phyloP scores from a whole-genome alignment of 768 basidiomycete genomes.

The Royoungia palumana region DNA sequence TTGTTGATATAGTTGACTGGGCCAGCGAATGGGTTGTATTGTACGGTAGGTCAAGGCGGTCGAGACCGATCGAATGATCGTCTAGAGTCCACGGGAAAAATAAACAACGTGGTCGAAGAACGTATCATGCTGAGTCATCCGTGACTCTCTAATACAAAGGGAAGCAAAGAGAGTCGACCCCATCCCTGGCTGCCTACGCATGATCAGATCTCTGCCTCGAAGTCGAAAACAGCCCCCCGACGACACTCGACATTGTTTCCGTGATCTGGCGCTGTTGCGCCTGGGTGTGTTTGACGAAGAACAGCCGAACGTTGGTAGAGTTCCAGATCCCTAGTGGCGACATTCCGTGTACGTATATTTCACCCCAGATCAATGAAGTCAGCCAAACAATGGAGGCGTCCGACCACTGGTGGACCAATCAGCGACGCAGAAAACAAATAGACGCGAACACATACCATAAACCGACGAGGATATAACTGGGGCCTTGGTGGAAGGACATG shows the following conservation, averaged over 20 bases:
- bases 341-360: conserved; percentile 89
- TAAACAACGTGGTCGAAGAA: not conserved
- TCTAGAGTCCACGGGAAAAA: not conserved
- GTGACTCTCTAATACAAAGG: not conserved
- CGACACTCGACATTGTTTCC: conserved; percentile 76
- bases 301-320: conserved; percentile 81
- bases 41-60: no score
- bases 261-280: conserved; percentile 66
- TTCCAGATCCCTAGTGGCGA: conserved; percentile 88
- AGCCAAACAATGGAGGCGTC: conserved; percentile 91
- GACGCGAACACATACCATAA: conserved; percentile 52
- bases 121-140: not conserved
- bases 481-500: conserved; percentile 74
- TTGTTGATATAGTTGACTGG: no score
- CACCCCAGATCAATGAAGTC: conserved; percentile 92
- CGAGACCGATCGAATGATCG: no score
- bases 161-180: not conserved
- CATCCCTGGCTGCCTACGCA: conserved; percentile 9
- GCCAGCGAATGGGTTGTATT: no score
- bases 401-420: conserved; percentile 64
- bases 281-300: conserved; percentile 87
- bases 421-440: not conserved
- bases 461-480: conserved; percentile 64
- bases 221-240: conserved; percentile 69
- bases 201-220: conserved; percentile 28